Percentiles rank a stretch among this genome's conserved stretches.
phyloP scores from a whole-genome alignment of 2,329 filamentous ascomycete species.

The Aspergillus sp. region DNA sequence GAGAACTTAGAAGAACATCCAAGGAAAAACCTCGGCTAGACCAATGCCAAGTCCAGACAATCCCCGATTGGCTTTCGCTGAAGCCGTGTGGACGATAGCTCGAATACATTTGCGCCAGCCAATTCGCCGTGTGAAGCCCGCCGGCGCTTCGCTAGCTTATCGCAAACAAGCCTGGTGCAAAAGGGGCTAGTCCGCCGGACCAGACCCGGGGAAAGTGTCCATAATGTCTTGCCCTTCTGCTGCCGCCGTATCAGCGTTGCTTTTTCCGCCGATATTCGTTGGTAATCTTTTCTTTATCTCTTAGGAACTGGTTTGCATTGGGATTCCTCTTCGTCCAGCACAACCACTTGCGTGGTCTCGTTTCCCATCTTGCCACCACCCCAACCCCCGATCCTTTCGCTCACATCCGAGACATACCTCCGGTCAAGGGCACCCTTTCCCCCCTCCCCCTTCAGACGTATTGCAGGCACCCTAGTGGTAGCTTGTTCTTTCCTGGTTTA shows the following conservation, averaged over 20 bases:
- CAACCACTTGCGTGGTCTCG: background rate
- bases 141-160: constrained; percentile 16
- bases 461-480: background rate
- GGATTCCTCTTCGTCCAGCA: background rate
- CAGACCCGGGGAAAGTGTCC: background rate
- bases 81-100: background rate
- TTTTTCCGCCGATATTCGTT: background rate
- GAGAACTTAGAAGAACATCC: background rate
- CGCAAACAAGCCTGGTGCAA: constrained; percentile 16
- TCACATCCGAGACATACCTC: background rate
- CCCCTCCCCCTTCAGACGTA: background rate
- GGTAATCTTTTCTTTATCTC: constrained; percentile 3
- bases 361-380: background rate
- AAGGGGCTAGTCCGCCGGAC: background rate
- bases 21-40: background rate
- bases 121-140: background rate
- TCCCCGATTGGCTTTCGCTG: background rate
- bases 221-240: background rate
- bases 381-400: background rate
- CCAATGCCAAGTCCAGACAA: background rate
- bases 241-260: background rate
- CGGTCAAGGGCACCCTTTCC: background rate
- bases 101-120: background rate
- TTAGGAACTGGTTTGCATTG: background rate
- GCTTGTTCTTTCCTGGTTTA: background rate